Percentiles rank a stretch among this genome's conserved stretches.
Evolutionary conservation across 202 grass and related monocot species (phyloP).

Genomic region (Carex arenaria): DNA sequence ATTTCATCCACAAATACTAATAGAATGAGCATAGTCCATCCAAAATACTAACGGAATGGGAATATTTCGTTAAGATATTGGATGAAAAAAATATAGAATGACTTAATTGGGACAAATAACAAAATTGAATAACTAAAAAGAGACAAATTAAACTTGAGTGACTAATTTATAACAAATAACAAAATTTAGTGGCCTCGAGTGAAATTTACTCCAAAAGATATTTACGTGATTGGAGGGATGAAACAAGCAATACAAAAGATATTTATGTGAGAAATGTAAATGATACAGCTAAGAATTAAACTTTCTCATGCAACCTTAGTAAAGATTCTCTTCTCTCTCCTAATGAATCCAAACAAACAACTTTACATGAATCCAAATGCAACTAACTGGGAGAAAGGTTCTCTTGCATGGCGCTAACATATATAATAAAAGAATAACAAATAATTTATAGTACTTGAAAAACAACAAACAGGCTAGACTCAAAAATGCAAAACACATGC

Average conservation of each 20-base stretch:
- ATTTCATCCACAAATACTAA: too few relatives aligned
- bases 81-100: too few relatives aligned
- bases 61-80: too few relatives aligned
- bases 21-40: too few relatives aligned
- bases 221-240: neutral
- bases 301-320: neutral
- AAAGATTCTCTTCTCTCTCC: neutral
- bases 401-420: neutral
- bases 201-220: too few relatives aligned
- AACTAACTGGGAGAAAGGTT: constrained; percentile 7
- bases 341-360: constrained; percentile 24
- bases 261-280: neutral
- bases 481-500: constrained; percentile 18
- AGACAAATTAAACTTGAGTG: too few relatives aligned
- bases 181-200: too few relatives aligned
- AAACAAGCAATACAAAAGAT: neutral
- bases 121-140: too few relatives aligned
- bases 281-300: constrained; percentile 10
- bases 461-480: constrained; percentile 12
- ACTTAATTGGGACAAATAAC: too few relatives aligned
- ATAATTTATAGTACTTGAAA: neutral
- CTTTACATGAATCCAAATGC: constrained; percentile 14
- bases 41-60: too few relatives aligned
- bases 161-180: too few relatives aligned
- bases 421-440: constrained; percentile 1